Percentiles rank a stretch among this genome's conserved stretches.
These are phyloP conservation scores for Aegilops longissima DNA, from an alignment of 176 grass and related monocot genomes.

Conservation along the genomic window DNA sequence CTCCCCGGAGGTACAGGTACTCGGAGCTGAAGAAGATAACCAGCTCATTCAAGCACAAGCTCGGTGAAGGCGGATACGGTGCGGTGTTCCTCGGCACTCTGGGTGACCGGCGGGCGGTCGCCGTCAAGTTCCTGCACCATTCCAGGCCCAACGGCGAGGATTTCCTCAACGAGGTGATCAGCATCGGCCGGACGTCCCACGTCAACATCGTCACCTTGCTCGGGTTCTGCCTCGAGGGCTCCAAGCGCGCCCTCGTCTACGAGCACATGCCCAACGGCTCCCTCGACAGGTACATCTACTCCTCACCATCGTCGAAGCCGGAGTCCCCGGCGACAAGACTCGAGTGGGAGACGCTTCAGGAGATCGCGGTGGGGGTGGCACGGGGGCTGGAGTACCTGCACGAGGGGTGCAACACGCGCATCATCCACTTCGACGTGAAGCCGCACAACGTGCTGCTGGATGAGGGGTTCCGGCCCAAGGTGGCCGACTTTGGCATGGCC, in stretches of 20 bases:
- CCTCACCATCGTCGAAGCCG: background rate
- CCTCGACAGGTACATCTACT: constrained; percentile 59
- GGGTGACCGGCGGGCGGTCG: constrained; percentile 5
- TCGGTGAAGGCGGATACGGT: constrained; percentile 65
- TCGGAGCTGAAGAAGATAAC: constrained; percentile 58
- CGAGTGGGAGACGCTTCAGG: constrained; percentile 31
- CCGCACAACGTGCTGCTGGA: constrained; percentile 71
- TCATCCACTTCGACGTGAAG: constrained; percentile 86
- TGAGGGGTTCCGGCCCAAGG: constrained; percentile 43
- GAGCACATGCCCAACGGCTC: constrained; percentile 68
- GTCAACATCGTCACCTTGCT: constrained; percentile 61
- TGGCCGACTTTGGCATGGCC: constrained; percentile 67
- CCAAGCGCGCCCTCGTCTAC: constrained; percentile 59
- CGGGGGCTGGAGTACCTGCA: constrained; percentile 72
- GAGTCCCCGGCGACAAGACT: background rate
- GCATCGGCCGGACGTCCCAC: constrained; percentile 57
- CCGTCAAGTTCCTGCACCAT: constrained; percentile 55
- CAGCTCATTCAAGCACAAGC: constrained; percentile 45
- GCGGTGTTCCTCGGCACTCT: constrained; percentile 49
- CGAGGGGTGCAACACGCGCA: constrained; percentile 53
- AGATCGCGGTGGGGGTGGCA: constrained; percentile 52
- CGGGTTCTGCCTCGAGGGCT: constrained; percentile 62
- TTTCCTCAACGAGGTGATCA: constrained; percentile 64
- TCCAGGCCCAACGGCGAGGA: constrained; percentile 39
- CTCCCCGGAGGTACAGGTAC: constrained; percentile 49